Evolutionary conservation across 768 basidiomycete species (phyloP).

Genomic region (Mycena epipterygia): DNA sequence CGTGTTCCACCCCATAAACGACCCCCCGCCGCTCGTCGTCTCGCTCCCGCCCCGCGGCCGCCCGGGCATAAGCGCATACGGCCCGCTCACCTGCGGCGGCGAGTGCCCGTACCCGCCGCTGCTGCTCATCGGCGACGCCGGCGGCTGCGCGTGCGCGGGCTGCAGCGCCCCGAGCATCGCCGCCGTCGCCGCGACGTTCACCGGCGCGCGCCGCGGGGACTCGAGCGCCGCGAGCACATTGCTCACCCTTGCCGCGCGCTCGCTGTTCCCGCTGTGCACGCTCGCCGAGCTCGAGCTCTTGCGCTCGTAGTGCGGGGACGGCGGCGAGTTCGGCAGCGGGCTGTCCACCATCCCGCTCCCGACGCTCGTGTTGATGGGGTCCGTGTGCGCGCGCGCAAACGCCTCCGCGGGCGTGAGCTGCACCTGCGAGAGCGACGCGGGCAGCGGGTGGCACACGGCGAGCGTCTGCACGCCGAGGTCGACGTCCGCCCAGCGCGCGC

Average conservation of each 20-base stretch:
- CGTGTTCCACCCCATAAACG: slow-evolving; percentile 37
- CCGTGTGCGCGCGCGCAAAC: slow-evolving; percentile 12
- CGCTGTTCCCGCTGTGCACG: slow-evolving; percentile 21
- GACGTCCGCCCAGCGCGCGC: slow-evolving; percentile 75
- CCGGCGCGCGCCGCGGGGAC: slow-evolving; percentile 39
- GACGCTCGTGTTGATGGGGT: slow-evolving; percentile 12
- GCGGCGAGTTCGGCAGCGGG: slow-evolving; percentile 4
- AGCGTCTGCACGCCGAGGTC: slow-evolving; percentile 60
- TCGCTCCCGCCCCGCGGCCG: slow-evolving; percentile 47
- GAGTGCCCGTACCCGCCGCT: background rate
- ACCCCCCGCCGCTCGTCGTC: background rate
- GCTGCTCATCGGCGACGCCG: background rate
- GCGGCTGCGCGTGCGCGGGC: slow-evolving; percentile 1
- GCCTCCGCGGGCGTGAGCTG: slow-evolving; percentile 29
- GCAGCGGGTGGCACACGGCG: slow-evolving; percentile 45
- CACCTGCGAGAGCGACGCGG: background rate
- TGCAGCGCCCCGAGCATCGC: slow-evolving; percentile 22
- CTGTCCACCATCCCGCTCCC: background rate
- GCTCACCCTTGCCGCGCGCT: slow-evolving; percentile 25
- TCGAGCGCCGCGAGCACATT: slow-evolving; percentile 45
- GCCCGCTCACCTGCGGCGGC: slow-evolving; percentile 36
- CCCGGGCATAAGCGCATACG: slow-evolving; percentile 44
- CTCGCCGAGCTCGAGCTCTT: slow-evolving; percentile 22
- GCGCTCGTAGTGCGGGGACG: slow-evolving; percentile 28
- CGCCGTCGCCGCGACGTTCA: slow-evolving; percentile 18